Evolutionary conservation across 305 asterid species (phyloP).

Genomic region (Caryopteris hybrid): DNA sequence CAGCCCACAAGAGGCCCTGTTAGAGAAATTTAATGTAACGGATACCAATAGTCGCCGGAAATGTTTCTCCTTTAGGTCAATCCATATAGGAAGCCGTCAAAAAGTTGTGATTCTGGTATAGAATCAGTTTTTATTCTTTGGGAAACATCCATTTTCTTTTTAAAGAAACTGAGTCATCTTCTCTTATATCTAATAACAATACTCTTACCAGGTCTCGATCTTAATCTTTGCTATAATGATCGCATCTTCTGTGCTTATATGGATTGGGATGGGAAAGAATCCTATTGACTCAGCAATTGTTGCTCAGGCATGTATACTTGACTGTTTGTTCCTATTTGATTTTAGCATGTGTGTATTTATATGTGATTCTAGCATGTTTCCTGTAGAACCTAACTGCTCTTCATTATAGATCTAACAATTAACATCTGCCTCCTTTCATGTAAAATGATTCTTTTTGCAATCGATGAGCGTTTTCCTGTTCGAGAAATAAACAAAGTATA

Average conservation of each 20-base stretch:
- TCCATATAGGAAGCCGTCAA: constrained; percentile 80
- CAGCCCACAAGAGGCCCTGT: constrained; percentile 54
- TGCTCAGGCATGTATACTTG: constrained; percentile 74
- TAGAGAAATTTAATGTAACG: constrained; percentile 52
- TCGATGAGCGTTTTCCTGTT: too few relatives aligned
- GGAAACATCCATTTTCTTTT: constrained; percentile 6
- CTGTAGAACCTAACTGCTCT: too few relatives aligned
- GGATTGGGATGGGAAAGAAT: constrained; percentile 68
- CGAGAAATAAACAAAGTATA: too few relatives aligned
- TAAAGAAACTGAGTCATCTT: too few relatives aligned
- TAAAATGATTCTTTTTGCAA: too few relatives aligned
- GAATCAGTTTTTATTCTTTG: constrained; percentile 15
- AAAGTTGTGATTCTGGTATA: constrained; percentile 80
- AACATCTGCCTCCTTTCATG: too few relatives aligned
- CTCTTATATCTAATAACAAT: constrained; percentile 9
- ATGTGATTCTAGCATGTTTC: too few relatives aligned
- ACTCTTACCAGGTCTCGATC: constrained; percentile 56
- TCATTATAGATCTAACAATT: too few relatives aligned
- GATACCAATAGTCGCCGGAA: constrained; percentile 37
- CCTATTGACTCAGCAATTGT: constrained; percentile 60
- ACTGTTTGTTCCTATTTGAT: too few relatives aligned
- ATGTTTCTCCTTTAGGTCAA: constrained; percentile 55
- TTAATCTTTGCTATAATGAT: constrained; percentile 66
- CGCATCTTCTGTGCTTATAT: constrained; percentile 69
- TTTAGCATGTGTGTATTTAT: too few relatives aligned